Conservation (phyloP, 257 asterid genomes). For the Capsicum baccatum region DNA sequence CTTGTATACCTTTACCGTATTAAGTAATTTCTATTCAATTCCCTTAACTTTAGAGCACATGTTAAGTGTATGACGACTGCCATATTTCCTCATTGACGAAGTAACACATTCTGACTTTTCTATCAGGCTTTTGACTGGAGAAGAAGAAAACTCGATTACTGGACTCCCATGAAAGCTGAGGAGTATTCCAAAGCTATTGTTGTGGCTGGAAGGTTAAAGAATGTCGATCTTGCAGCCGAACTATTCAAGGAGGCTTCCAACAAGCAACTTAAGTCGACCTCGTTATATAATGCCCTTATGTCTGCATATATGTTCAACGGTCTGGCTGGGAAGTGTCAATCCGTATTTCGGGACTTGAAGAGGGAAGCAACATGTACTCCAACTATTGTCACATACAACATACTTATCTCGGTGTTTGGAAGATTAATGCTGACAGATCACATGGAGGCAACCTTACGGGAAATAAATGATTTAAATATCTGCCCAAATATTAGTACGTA, state of each 20-base stretch:
- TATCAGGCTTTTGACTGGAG: constrained; percentile 85
- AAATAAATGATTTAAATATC: constrained; percentile 55
- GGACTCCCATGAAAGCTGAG: constrained; percentile 64
- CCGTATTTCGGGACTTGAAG: constrained; percentile 66
- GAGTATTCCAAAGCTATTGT: constrained; percentile 78
- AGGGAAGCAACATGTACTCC: constrained; percentile 59
- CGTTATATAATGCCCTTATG: constrained; percentile 78
- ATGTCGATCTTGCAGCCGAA: constrained; percentile 66
- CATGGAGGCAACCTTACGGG: constrained; percentile 71
- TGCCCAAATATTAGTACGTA: constrained; percentile 62
- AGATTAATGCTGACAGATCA: constrained; percentile 69
- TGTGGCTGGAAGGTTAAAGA: constrained; percentile 61
- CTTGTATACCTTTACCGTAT: not conserved
- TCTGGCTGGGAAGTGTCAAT: constrained; percentile 53
- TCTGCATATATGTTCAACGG: constrained; percentile 60
- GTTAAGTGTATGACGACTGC: constrained; percentile 14
- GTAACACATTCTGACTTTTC: constrained; percentile 28
- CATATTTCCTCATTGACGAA: not conserved
- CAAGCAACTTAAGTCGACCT: constrained; percentile 53
- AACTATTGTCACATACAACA: constrained; percentile 74
- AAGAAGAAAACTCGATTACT: constrained; percentile 59
- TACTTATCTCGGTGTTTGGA: constrained; percentile 77
- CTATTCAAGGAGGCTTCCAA: constrained; percentile 69
- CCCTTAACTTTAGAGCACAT: not conserved
- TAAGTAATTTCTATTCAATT: not conserved